Evolutionary conservation across 371 early-diverging fungal species (phyloP).

Genomic region (Mortierella sp.): DNA sequence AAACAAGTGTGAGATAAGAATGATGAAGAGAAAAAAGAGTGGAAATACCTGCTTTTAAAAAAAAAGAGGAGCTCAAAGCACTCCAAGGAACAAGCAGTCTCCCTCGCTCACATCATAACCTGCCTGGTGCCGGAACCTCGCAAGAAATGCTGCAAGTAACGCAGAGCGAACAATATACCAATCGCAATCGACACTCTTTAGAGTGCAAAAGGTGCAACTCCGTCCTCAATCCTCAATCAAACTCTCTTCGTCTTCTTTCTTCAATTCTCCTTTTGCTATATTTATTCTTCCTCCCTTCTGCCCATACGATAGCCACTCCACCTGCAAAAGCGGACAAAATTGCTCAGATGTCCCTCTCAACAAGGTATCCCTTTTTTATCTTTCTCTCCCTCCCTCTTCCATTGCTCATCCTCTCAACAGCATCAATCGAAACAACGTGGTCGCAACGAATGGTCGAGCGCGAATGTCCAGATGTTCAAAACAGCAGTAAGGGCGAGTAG

Average conservation of each 20-base stretch:
- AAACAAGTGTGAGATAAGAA: not conserved
- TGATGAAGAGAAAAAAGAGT: not conserved
- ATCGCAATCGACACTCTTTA: no score
- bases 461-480: not conserved
- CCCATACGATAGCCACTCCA: no score
- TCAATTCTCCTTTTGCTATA: not conserved
- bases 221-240: no score
- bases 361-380: not conserved
- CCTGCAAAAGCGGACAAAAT: slow-evolving; percentile 1
- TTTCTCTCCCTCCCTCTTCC: not conserved
- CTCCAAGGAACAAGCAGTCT: not conserved
- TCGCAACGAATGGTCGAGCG: slow-evolving; percentile 16
- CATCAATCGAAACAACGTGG: slow-evolving; percentile 10
- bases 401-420: not conserved
- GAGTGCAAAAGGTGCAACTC: no score
- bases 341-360: not conserved
- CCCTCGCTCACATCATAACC: not conserved
- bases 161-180: no score
- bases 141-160: no score
- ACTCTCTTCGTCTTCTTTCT: not conserved
- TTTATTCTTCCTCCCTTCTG: not conserved
- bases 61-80: not conserved
- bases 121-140: no score
- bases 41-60: not conserved
- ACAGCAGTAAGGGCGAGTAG: not conserved